Evolutionary conservation across 768 basidiomycete species (phyloP).

Genomic region (Lyophyllum decastes): DNA sequence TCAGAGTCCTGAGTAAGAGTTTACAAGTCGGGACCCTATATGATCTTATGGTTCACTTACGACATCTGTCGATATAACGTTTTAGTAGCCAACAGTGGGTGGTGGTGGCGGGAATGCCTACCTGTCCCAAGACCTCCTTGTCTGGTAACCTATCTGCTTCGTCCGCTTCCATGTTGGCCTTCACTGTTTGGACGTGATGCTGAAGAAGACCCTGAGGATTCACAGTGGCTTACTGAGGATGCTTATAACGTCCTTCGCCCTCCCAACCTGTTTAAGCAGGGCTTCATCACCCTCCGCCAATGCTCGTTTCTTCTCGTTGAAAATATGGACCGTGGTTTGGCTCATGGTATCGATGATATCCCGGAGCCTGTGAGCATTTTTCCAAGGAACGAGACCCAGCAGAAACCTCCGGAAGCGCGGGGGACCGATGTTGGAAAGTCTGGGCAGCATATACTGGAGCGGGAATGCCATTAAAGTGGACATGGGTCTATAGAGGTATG

Average conservation of each 20-base stretch:
- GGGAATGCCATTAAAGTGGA: background rate
- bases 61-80: background rate
- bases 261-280: slow-evolving; percentile 26
- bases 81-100: background rate
- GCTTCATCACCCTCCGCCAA: slow-evolving; percentile 28
- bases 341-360: slow-evolving; percentile 32
- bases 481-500: background rate
- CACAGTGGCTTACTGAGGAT: slow-evolving; percentile 18
- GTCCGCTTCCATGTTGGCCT: slow-evolving; percentile 27
- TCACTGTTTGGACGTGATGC: slow-evolving; percentile 22
- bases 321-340: slow-evolving; percentile 27
- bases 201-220: background rate
- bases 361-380: slow-evolving; percentile 21
- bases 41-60: background rate
- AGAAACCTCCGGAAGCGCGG: slow-evolving; percentile 33
- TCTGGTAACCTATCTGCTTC: slow-evolving; percentile 29
- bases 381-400: slow-evolving; percentile 24
- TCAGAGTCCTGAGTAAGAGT: slow-evolving; percentile 23
- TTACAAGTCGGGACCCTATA: background rate
- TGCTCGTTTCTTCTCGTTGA: slow-evolving; percentile 31
- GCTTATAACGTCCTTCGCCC: slow-evolving; percentile 31
- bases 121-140: slow-evolving; percentile 30
- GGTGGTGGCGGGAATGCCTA: slow-evolving; percentile 4
- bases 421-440: slow-evolving; percentile 28
- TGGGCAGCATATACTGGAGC: slow-evolving; percentile 23